Conservation (phyloP, 345 rosid species). For the Hypericum perforatum region DNA sequence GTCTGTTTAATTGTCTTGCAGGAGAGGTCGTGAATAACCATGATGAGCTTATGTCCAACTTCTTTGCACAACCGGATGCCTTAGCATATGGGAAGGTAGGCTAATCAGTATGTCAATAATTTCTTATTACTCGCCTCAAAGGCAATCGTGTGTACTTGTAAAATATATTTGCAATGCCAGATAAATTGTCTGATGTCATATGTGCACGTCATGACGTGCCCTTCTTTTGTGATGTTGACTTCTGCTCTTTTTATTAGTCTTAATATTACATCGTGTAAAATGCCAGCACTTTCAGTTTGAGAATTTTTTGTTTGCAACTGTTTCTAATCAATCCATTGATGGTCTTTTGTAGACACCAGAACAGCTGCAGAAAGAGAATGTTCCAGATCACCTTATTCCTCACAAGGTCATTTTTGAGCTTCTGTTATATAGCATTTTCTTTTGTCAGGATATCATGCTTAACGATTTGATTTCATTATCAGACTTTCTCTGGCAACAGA, state of each 20-base stretch:
- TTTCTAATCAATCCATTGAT: constrained; percentile 12
- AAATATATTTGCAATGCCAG: too few relatives aligned
- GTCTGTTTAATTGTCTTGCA: constrained; percentile 16
- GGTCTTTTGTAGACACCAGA: constrained; percentile 56
- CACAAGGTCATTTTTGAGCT: constrained; percentile 59
- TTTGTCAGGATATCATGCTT: constrained; percentile 1
- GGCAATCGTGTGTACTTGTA: too few relatives aligned
- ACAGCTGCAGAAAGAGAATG: constrained; percentile 69
- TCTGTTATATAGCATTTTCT: constrained; percentile 6
- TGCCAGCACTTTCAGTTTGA: too few relatives aligned
- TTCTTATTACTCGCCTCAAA: too few relatives aligned
- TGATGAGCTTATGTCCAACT: constrained; percentile 98
- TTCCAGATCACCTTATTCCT: constrained; percentile 62
- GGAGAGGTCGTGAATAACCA: constrained; percentile 93
- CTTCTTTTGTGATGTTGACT: too few relatives aligned
- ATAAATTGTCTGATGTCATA: too few relatives aligned
- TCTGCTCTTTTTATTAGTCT: too few relatives aligned
- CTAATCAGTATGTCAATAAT: neutral
- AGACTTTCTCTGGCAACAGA: constrained; percentile 85
- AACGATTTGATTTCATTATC: constrained; percentile 14
- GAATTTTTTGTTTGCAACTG: neutral
- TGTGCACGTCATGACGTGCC: too few relatives aligned
- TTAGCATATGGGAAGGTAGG: constrained; percentile 96
- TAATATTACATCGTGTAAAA: too few relatives aligned
- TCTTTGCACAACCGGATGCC: constrained; percentile 97